Percentiles rank a stretch among this genome's conserved stretches.
phyloP scores from a whole-genome alignment of 2,329 filamentous ascomycete genomes.

The Mycosphaerella sp. region DNA sequence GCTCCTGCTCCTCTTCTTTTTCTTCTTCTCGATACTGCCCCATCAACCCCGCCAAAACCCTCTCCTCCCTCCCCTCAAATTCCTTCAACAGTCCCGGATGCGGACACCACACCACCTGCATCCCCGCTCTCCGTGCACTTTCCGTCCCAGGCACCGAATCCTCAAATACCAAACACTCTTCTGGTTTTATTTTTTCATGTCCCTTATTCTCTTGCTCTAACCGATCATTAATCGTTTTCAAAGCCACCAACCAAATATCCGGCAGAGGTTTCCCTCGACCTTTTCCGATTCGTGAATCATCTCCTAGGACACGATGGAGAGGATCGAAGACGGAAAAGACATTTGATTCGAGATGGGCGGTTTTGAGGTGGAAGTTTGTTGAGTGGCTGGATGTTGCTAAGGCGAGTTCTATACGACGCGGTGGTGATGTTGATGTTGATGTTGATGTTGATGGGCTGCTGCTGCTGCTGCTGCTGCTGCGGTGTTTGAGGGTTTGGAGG shows the following conservation, averaged over 20 bases:
- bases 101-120: conserved; percentile 91
- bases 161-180: conserved; percentile 94
- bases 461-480: not conserved
- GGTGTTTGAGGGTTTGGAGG: conserved; percentile 49
- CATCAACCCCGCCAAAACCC: conserved; percentile 76
- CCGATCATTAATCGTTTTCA: conserved; percentile 75
- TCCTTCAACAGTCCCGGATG: conserved; percentile 71
- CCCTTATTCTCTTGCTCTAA: conserved; percentile 51
- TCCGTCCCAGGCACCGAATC: conserved; percentile 92
- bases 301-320: conserved; percentile 72
- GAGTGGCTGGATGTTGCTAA: conserved; percentile 74
- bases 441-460: no score
- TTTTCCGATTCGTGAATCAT: conserved; percentile 67
- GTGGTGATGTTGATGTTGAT: no score
- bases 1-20: conserved; percentile 39
- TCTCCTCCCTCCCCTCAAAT: conserved; percentile 66
- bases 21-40: conserved; percentile 56
- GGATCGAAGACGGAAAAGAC: conserved; percentile 56
- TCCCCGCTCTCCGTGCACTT: conserved; percentile 80
- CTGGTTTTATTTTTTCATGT: no score
- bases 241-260: conserved; percentile 85
- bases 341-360: conserved; percentile 42
- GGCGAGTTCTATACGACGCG: conserved; percentile 54
- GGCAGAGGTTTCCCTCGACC: conserved; percentile 91
- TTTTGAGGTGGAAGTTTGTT: conserved; percentile 72